Evolutionary conservation across 1,284 basidiomycete genomes (phyloP), one percentile per base, ranked within the genome.

Genomic region (Xanthoconium separans): DNA sequence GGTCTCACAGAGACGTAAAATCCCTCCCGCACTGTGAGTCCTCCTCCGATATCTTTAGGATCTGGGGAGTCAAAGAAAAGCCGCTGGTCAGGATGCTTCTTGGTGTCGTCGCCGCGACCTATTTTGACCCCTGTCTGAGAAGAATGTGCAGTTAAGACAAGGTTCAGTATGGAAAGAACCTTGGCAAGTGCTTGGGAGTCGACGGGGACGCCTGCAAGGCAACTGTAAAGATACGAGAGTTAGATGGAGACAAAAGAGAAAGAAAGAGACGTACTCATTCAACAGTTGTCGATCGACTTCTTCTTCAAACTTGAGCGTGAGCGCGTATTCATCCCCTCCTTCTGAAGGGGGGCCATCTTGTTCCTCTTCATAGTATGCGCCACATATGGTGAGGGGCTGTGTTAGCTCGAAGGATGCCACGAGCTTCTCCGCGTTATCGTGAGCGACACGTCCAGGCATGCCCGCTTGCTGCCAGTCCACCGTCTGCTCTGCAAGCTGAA

Each of bases 1-100:
- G 88, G 85, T 9, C 89, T 81, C 41, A 89, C 86, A 6, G 87
- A 90, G 4, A 85, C 82, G 64, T 85, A 91, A 66, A 87, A 91
- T 0, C 89, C 89, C 62, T 81, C 77, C 74, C 81, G 86, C 0
- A 84, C 88, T 60, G 87, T 78, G 12, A 90, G 75, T 9, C 83
- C 80, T 31, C 63, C 66, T 1, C 48, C 58, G 3, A 66, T 64
- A 27, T 67, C 51, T 27, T 34, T 16, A 6, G 64, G 65, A 1
- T 34, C 33, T 20, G 61, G 63, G 10, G 44, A 41, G 29, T 57
- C 47, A 7, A 69, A 67, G 70, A 82, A 82, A 58, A 75, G 76
- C 20, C 75, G 70, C 18, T 68, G 65, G 31, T 68, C 65, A 6
- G 67, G 61, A 31, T 65, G 51, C 27, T 60, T 68, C 52, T 64